Conservation (phyloP, 371 early-diverging fungal genomes). For the Mucor circinelloides region DNA sequence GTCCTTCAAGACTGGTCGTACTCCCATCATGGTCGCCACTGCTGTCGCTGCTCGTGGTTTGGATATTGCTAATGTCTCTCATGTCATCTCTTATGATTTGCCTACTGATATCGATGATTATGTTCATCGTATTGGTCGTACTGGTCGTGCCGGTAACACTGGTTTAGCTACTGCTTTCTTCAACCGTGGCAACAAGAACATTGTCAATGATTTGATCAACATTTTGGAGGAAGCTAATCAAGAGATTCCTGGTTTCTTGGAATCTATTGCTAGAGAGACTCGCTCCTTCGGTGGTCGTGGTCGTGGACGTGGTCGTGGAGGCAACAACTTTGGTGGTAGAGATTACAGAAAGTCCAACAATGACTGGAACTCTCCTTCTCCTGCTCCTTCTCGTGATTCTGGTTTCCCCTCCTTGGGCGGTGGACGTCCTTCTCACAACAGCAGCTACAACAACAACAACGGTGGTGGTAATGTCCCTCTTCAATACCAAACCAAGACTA, state of each 20-base stretch:
- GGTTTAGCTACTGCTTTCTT: constrained; percentile 97
- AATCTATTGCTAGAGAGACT: constrained; percentile 41
- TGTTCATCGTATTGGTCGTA: constrained; percentile 91
- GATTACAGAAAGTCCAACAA: constrained; percentile 41
- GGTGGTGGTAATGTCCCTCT: constrained; percentile 36
- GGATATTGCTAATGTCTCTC: constrained; percentile 88
- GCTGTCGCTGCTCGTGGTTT: constrained; percentile 99
- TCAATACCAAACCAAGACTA: constrained; percentile 63
- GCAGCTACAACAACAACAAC: constrained; percentile 10
- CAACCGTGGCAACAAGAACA: constrained; percentile 84
- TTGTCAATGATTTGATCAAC: constrained; percentile 74
- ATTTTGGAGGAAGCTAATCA: constrained; percentile 71
- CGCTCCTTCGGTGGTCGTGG: constrained; percentile 57
- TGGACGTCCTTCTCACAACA: constrained; percentile 9
- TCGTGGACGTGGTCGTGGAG: constrained; percentile 68
- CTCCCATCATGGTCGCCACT: constrained; percentile 98
- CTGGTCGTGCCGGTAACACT: constrained; percentile 96
- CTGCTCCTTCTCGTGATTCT: constrained; percentile 19
- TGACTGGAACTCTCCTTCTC: constrained; percentile 11
- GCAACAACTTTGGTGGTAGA: constrained; percentile 55
- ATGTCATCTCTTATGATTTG: constrained; percentile 93
- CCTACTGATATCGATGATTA: constrained; percentile 94
- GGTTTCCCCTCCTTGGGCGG: constrained; percentile 29
- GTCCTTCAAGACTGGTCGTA: constrained; percentile 84
- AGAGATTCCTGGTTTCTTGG: constrained; percentile 71